A percentile compares a stretch with the other conserved stretches of the same genome.
Evolutionary conservation across 148 eudicot species (phyloP).

Genomic region (Rhododendron henanense): DNA sequence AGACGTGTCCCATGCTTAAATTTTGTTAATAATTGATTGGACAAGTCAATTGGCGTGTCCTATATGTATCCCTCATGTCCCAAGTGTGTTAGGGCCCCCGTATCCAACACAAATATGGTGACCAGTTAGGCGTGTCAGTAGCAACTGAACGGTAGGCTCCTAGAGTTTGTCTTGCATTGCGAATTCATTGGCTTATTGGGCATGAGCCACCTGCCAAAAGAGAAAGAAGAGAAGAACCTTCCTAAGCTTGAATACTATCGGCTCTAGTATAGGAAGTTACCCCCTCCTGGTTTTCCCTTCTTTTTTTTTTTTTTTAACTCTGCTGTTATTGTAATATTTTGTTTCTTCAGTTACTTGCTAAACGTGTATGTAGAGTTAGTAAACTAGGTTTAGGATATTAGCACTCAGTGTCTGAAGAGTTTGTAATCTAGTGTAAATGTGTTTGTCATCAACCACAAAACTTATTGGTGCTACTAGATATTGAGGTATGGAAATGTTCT

Average conservation of each 20-base stretch:
- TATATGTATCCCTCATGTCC: not conserved
- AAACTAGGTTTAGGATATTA: not conserved
- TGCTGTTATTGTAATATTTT: not conserved
- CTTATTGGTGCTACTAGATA: not conserved
- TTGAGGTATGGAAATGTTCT: not conserved
- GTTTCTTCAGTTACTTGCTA: not conserved
- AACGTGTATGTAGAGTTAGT: not conserved
- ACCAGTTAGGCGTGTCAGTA: not conserved
- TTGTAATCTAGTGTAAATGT: not conserved
- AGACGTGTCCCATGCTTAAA: not conserved
- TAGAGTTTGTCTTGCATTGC: not conserved
- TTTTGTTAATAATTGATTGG: too few relatives aligned
- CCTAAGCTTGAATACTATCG: not conserved
- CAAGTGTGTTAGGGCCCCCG: not conserved
- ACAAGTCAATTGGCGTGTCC: too few relatives aligned
- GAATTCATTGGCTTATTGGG: not conserved
- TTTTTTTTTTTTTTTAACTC: not conserved
- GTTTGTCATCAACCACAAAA: not conserved
- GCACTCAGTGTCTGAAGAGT: not conserved
- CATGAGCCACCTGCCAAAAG: not conserved
- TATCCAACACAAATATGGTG: not conserved
- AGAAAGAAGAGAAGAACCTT: not conserved
- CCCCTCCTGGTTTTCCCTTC: not conserved
- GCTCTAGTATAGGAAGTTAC: not conserved
- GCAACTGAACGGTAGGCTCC: not conserved